phyloP scores from a whole-genome alignment of 192 early-diverging fungal species.

The Rhizoclosmatium globosum region DNA sequence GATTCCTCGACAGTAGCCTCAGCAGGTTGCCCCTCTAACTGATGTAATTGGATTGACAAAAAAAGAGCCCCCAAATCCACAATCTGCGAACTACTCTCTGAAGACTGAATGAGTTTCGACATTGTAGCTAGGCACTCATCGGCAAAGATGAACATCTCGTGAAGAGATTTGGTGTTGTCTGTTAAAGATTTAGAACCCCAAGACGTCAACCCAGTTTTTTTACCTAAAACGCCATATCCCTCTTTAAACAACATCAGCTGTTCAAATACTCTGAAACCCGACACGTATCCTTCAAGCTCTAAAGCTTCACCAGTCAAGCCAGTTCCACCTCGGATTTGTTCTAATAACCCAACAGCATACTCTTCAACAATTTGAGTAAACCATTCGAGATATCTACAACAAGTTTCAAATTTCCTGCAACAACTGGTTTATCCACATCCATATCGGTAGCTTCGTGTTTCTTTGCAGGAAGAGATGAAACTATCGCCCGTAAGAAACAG shows the following conservation, averaged over 20 bases:
- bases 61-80: constrained; percentile 6
- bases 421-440: neutral
- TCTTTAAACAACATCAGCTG: constrained; percentile 19
- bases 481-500: neutral
- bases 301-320: neutral
- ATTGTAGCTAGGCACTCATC: neutral
- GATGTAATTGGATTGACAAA: constrained; percentile 8
- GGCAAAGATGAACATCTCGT: neutral
- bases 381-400: neutral
- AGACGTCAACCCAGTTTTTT: too few relatives aligned
- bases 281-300: constrained; percentile 10
- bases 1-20: neutral
- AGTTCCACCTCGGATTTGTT: neutral
- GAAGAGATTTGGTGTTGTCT: neutral
- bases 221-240: neutral
- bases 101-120: neutral
- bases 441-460: neutral
- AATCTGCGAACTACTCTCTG: neutral
- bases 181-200: neutral
- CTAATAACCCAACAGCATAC: neutral
- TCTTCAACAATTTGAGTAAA: neutral
- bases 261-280: constrained; percentile 10
- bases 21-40: neutral
- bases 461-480: neutral
- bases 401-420: neutral